Evolutionary conservation across 2,329 filamentous ascomycete species (phyloP).

Genomic region (Pyricularia pennisetigena): DNA sequence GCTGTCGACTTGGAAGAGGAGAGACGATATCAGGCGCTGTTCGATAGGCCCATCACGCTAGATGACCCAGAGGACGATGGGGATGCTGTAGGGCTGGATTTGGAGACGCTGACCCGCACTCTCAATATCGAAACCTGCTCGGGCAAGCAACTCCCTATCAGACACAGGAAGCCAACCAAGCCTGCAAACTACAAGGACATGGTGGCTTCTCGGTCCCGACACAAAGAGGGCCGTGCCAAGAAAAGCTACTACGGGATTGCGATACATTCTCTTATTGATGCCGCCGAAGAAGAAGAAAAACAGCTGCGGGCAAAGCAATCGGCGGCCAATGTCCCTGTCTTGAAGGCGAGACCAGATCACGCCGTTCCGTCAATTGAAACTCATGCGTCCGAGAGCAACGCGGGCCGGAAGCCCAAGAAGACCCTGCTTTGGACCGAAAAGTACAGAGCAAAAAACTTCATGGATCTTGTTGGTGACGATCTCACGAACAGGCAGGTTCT

Average conservation of each 20-base stretch:
- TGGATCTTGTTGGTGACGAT: conserved; percentile 90
- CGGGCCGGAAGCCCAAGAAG: conserved; percentile 30
- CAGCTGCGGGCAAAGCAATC: conserved; percentile 20
- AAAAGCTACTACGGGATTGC: conserved; percentile 86
- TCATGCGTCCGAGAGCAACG: conserved; percentile 7
- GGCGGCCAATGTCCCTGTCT: background rate
- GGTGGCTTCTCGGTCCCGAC: conserved; percentile 56
- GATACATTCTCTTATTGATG: conserved; percentile 72
- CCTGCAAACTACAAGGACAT: conserved; percentile 53
- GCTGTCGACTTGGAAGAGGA: background rate
- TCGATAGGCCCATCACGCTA: background rate
- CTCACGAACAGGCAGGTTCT: conserved; percentile 84
- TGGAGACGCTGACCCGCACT: background rate
- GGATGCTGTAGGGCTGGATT: background rate
- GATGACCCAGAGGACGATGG: background rate
- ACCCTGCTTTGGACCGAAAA: conserved; percentile 91
- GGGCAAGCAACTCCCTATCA: conserved; percentile 46
- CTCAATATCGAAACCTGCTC: conserved; percentile 32
- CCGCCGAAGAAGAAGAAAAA: conserved; percentile 50
- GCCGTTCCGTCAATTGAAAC: conserved; percentile 33
- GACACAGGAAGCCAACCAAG: conserved; percentile 36
- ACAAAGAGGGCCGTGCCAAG: conserved; percentile 57
- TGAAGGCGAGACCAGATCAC: conserved; percentile 12
- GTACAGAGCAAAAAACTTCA: conserved; percentile 84
- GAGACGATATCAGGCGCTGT: conserved; percentile 2